These are phyloP conservation scores for Chernovozyma aurita DNA, from an alignment of 1,139 yeast genomes.

Conservation along the genomic window DNA sequence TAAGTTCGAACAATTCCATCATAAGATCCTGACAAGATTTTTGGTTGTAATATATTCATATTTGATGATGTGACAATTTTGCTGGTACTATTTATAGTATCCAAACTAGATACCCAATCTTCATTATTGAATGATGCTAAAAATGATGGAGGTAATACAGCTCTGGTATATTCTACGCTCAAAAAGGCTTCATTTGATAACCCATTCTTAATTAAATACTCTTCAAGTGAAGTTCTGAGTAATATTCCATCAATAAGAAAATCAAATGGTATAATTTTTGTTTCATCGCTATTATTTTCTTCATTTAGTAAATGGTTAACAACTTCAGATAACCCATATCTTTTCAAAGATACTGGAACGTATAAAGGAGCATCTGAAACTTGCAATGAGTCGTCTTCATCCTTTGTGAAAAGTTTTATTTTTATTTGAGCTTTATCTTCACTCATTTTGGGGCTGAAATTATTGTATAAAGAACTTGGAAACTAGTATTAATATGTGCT, in stretches of 20 bases:
- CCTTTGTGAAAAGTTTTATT: constrained; percentile 82
- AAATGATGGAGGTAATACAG: constrained; percentile 89
- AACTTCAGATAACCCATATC: constrained; percentile 91
- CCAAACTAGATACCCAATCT: constrained; percentile 90
- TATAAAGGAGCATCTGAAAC: constrained; percentile 82
- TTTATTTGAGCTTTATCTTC: constrained; percentile 49
- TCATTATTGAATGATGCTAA: constrained; percentile 86
- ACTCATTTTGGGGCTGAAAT: constrained; percentile 19
- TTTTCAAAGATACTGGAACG: constrained; percentile 80
- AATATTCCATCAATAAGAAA: constrained; percentile 83
- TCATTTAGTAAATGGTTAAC: constrained; percentile 76
- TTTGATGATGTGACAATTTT: constrained; percentile 26
- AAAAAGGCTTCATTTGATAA: constrained; percentile 78
- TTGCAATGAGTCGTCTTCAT: constrained; percentile 64
- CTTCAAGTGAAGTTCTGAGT: constrained; percentile 72
- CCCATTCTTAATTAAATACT: constrained; percentile 71
- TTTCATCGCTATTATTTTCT: constrained; percentile 30
- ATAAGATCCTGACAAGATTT: constrained; percentile 83
- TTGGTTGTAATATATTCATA: constrained; percentile 28
- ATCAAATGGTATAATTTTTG: constrained; percentile 81
- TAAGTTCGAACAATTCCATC: constrained; percentile 93
- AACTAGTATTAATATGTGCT: too few species aligned
- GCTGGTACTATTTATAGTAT: constrained; percentile 37
- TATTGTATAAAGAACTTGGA: too few species aligned
- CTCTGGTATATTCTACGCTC: constrained; percentile 83